These are phyloP conservation scores for Pleurotus tuoliensis DNA, from an alignment of 768 basidiomycete genomes.

Conservation along the genomic window DNA sequence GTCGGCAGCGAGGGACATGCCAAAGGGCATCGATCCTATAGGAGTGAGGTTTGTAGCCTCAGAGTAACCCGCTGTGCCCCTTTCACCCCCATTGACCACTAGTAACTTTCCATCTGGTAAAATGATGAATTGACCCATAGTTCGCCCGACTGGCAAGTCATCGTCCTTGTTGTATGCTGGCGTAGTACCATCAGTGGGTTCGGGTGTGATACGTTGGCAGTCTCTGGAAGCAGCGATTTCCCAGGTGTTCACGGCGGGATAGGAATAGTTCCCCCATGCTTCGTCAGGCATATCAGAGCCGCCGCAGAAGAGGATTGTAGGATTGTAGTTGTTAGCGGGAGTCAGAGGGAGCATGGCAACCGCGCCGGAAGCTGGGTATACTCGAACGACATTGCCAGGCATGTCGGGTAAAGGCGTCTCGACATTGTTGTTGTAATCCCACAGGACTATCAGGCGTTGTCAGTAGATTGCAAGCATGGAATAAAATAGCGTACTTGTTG, in stretches of 20 bases:
- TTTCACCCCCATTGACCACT: slow-evolving; percentile 76
- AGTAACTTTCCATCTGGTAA: slow-evolving; percentile 78
- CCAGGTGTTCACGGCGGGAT: slow-evolving; percentile 72
- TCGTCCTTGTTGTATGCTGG: slow-evolving; percentile 70
- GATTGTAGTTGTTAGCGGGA: slow-evolving; percentile 82
- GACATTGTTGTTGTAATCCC: slow-evolving; percentile 51
- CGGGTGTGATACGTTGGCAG: slow-evolving; percentile 84
- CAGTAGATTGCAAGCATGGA: slow-evolving; percentile 2
- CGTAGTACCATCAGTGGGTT: slow-evolving; percentile 64
- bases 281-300: slow-evolving; percentile 74
- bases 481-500: slow-evolving; percentile 50
- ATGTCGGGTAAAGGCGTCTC: slow-evolving; percentile 68
- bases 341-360: slow-evolving; percentile 89
- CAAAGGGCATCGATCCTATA: slow-evolving; percentile 59
- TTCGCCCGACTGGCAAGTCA: slow-evolving; percentile 66
- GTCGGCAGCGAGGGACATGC: slow-evolving; percentile 71
- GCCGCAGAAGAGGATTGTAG: slow-evolving; percentile 88
- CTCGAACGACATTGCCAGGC: slow-evolving; percentile 71
- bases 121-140: slow-evolving; percentile 90
- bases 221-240: slow-evolving; percentile 63
- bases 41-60: slow-evolving; percentile 46
- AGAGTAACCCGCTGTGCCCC: slow-evolving; percentile 89
- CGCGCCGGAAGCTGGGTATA: slow-evolving; percentile 89
- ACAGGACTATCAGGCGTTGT: slow-evolving; percentile 28
- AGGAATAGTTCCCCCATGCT: slow-evolving; percentile 74